Evolutionary conservation across 2,329 filamentous ascomycete species (phyloP).

Genomic region (Botrytis byssoidea): DNA sequence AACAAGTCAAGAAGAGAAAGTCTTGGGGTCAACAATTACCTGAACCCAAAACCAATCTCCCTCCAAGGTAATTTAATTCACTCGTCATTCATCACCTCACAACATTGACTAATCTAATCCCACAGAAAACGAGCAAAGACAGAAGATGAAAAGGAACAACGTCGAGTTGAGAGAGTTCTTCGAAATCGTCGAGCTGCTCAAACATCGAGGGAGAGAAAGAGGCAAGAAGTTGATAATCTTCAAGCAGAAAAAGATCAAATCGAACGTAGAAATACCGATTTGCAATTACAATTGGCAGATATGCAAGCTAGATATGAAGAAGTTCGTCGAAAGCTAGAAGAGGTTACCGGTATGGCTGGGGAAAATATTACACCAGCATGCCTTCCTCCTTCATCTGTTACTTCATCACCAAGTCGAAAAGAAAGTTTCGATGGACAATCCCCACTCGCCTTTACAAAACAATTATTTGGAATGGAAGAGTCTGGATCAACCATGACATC

Average conservation of each 20-base stretch:
- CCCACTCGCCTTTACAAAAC: constrained; percentile 57
- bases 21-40: constrained; percentile 98
- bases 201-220: constrained; percentile 74
- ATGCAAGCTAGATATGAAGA: constrained; percentile 34
- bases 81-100: constrained; percentile 13
- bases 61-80: constrained; percentile 65
- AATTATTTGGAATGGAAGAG: constrained; percentile 53
- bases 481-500: constrained; percentile 28
- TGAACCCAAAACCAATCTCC: constrained; percentile 93
- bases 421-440: constrained; percentile 39
- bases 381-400: constrained; percentile 44
- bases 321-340: constrained; percentile 33
- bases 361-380: constrained; percentile 38
- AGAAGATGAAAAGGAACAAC: constrained; percentile 97
- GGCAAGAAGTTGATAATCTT: constrained; percentile 78
- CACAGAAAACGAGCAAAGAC: constrained; percentile 93
- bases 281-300: constrained; percentile 57
- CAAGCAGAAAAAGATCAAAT: constrained; percentile 61
- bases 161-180: constrained; percentile 93
- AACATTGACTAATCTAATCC: constrained; percentile 26
- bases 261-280: constrained; percentile 70
- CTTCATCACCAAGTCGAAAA: constrained; percentile 45
- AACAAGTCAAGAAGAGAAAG: constrained; percentile 87
- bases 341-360: constrained; percentile 31
- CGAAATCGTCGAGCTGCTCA: constrained; percentile 94